Evolutionary conservation across 129 eudicot genomes (phyloP).

Genomic region (Pseudognaphalium luteoalbum): DNA sequence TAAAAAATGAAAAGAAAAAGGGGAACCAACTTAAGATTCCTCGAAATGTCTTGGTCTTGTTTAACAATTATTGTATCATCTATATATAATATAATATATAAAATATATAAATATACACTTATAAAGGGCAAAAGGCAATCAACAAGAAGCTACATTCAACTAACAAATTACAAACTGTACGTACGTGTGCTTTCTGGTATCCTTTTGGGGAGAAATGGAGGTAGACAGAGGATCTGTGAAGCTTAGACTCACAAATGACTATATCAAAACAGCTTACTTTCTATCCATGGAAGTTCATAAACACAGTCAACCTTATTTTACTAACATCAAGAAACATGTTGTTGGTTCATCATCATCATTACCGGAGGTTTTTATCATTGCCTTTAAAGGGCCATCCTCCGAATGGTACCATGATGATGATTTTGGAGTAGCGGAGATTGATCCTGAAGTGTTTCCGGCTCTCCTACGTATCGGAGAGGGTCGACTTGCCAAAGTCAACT

Average conservation of each 20-base stretch:
- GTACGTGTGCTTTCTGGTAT: neutral
- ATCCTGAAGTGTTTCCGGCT: conserved; percentile 7
- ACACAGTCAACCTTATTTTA: neutral
- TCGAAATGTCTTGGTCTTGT: too few species aligned
- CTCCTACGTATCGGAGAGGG: conserved; percentile 28
- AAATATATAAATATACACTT: too few species aligned
- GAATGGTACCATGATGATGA: conserved; percentile 10
- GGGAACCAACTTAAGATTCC: too few species aligned
- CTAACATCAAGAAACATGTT: conserved; percentile 10
- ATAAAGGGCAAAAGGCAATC: neutral
- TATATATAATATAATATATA: too few species aligned
- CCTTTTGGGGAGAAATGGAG: conserved; percentile 29
- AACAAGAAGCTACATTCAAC: neutral
- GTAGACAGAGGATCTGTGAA: conserved; percentile 20
- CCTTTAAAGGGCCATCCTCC: conserved; percentile 3
- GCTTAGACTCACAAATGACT: neutral
- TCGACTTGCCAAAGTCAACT: conserved; percentile 37
- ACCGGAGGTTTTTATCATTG: conserved; percentile 13
- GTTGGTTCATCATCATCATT: conserved; percentile 1
- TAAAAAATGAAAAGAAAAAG: too few species aligned
- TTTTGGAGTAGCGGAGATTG: conserved; percentile 21
- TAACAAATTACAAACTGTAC: neutral
- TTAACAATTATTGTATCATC: too few species aligned
- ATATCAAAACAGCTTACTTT: conserved; percentile 2
- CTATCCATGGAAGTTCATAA: conserved; percentile 28